These are phyloP conservation scores for Phoma sp. DNA, from an alignment of 2,329 filamentous ascomycete species.

Conservation along the genomic window DNA sequence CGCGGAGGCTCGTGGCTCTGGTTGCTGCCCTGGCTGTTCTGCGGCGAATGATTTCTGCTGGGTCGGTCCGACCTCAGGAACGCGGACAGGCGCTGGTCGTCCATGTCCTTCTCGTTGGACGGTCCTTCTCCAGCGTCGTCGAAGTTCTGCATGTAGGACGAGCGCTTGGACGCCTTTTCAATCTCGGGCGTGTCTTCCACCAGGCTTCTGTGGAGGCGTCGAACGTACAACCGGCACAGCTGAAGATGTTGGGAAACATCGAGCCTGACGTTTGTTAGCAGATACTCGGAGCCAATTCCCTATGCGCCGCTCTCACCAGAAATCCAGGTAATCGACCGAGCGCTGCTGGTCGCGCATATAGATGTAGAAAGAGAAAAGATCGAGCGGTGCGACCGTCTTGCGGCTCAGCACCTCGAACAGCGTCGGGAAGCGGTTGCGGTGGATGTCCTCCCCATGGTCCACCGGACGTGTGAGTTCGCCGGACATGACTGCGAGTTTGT, in stretches of 20 bases:
- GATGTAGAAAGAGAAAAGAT: conserved; percentile 98
- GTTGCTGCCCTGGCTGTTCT: conserved; percentile 58
- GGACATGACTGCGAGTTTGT: conserved; percentile 30
- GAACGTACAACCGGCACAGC: conserved; percentile 94
- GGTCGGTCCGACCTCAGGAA: conserved; percentile 72
- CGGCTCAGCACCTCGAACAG: conserved; percentile 95
- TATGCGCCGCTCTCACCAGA: conserved; percentile 72
- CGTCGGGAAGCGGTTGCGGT: conserved; percentile 86
- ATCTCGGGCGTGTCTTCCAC: conserved; percentile 91
- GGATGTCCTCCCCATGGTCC: conserved; percentile 20
- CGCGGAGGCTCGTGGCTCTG: conserved; percentile 60
- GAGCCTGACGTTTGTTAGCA: conserved; percentile 69
- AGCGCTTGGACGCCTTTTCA: conserved; percentile 84
- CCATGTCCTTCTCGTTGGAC: conserved; percentile 70
- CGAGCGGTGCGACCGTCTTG: conserved; percentile 91
- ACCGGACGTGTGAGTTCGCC: conserved; percentile 25
- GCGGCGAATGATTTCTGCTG: conserved; percentile 54
- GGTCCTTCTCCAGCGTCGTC: conserved; percentile 68
- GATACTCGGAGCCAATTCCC: neutral
- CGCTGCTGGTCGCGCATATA: conserved; percentile 99
- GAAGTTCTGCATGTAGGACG: conserved; percentile 66
- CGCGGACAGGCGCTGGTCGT: conserved; percentile 89
- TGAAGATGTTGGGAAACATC: conserved; percentile 99
- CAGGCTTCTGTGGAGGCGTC: conserved; percentile 90
- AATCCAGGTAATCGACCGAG: conserved; percentile 97